These are phyloP conservation scores for Naganishia vishniacii DNA, from an alignment of 768 basidiomycete species.

Conservation along the genomic window DNA sequence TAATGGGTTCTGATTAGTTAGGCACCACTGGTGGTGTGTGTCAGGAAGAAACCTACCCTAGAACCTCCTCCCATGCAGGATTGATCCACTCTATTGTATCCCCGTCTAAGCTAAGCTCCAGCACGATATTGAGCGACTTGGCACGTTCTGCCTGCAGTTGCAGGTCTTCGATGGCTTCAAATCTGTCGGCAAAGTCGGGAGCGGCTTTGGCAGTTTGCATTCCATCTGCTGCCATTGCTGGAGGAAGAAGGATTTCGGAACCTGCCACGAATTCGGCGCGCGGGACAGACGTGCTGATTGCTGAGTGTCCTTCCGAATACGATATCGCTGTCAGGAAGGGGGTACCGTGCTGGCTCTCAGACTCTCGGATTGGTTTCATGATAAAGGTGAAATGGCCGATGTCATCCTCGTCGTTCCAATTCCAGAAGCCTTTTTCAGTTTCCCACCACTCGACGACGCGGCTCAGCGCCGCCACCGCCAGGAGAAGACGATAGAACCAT, in stretches of 20 bases:
- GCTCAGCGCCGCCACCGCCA: conserved; percentile 90
- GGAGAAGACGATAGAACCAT: conserved; percentile 95
- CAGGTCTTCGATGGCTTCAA: conserved; percentile 81
- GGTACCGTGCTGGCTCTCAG: conserved; percentile 51
- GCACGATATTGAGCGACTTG: conserved; percentile 89
- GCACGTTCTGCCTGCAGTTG: conserved; percentile 87
- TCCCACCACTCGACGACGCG: conserved; percentile 99
- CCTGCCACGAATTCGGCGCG: background rate
- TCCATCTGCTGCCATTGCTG: background rate
- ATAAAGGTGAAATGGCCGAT: conserved; percentile 90
- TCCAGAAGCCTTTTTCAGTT: conserved; percentile 99
- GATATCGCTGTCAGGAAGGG: background rate
- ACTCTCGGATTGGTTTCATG: conserved; percentile 66
- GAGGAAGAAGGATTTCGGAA: conserved; percentile 11
- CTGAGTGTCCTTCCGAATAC: background rate
- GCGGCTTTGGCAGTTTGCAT: conserved; percentile 2
- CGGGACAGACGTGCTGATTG: background rate
- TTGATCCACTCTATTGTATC: conserved; percentile 94
- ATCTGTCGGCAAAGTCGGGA: conserved; percentile 49
- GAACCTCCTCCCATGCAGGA: conserved; percentile 86
- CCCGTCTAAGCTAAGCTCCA: conserved; percentile 88
- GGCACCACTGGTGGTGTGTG: background rate
- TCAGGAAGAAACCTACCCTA: conserved; percentile 49
- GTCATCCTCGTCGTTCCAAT: conserved; percentile 77
- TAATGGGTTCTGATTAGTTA: background rate